Conservation (phyloP, 2,329 filamentous ascomycete species). For the Aspergillus persii region DNA sequence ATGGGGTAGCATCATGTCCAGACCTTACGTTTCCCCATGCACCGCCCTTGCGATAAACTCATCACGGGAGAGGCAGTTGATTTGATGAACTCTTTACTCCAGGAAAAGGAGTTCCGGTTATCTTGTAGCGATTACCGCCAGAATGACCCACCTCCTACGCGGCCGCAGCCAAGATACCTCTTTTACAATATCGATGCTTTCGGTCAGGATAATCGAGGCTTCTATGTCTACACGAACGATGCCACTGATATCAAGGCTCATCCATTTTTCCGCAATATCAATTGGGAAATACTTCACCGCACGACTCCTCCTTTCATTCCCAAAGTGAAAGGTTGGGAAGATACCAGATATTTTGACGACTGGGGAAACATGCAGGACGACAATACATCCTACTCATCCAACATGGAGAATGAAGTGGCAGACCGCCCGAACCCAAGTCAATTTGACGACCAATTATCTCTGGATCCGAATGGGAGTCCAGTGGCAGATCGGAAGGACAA, state of each 20-base stretch:
- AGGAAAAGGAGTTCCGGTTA: conserved; percentile 71
- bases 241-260: conserved; percentile 88
- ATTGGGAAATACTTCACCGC: conserved; percentile 73
- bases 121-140: conserved; percentile 72
- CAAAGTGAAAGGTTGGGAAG: conserved; percentile 63
- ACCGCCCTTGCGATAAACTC: conserved; percentile 50
- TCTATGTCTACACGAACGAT: conserved; percentile 78
- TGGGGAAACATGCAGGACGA: conserved; percentile 52
- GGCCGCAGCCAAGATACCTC: conserved; percentile 29
- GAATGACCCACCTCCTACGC: conserved; percentile 54
- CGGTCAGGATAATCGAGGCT: conserved; percentile 46
- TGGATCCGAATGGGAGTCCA: conserved; percentile 21
- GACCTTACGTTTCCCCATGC: conserved; percentile 67
- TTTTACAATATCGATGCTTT: conserved; percentile 29
- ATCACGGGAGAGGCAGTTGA: conserved; percentile 73
- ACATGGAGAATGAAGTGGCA: conserved; percentile 9
- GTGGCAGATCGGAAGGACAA: conserved; percentile 23
- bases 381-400: conserved; percentile 14
- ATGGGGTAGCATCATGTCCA: conserved; percentile 63
- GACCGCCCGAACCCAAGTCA: background rate
- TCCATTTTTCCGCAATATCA: conserved; percentile 76
- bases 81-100: conserved; percentile 69
- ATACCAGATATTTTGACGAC: conserved; percentile 90
- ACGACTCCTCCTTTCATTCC: conserved; percentile 77
- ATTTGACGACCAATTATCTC: background rate